Base-by-base conservation (phyloP, 768 basidiomycete species). In the Amylocystis lapponica region DNA sequence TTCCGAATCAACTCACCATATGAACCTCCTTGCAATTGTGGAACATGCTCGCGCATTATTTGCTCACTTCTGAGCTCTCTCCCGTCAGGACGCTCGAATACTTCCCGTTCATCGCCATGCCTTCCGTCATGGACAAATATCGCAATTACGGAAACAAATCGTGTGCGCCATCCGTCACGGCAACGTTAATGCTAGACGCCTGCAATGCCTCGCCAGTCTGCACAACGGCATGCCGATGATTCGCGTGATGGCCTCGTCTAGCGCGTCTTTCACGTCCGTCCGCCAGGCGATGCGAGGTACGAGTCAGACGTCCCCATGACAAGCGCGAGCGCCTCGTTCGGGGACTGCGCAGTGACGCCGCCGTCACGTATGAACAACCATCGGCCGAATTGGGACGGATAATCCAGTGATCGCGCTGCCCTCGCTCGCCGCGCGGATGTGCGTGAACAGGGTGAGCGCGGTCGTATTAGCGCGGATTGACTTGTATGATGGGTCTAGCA, bases 301-400 rank as follows among this genome's bases (percentile, higher is more conserved):
- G 54, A 56, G 51, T 64, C 61, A 2, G 60, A 61, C 40, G 59
- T 62, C 16, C 62, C 63, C 33, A 48, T 51, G 23, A 61, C 51
- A n/a, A 40, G 45, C 16, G 39, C 27, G 20, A 48, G 39, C 36
- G 56, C 57, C 43, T 50, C 50, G 39, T 52, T 50, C 16, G 49
- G 48, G 33, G 57, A 63, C 45, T 57, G 49, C 22, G 59, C 55
- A n/a, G n/a, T n/a, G 39, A 60, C 47, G 27, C 39, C 45, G 27
- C 59, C 62, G 53, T 63, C 59, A 55, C 62, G 59, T 57, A 61
- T 60, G 48, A 62, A 57, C n/a, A 47, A 36, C 44, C 50, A 47
- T 12, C 57, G 47, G 5, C 60, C 60, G 43, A 59, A 60, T n/a
- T 36, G 22, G 52, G 54, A 61, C 25, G 60, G 60, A 47, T 61